Evolutionary conservation across 495 filamentous ascomycete genomes (phyloP), one percentile per base, ranked within the genome.

Genomic region (Lindgomyces ingoldianus): DNA sequence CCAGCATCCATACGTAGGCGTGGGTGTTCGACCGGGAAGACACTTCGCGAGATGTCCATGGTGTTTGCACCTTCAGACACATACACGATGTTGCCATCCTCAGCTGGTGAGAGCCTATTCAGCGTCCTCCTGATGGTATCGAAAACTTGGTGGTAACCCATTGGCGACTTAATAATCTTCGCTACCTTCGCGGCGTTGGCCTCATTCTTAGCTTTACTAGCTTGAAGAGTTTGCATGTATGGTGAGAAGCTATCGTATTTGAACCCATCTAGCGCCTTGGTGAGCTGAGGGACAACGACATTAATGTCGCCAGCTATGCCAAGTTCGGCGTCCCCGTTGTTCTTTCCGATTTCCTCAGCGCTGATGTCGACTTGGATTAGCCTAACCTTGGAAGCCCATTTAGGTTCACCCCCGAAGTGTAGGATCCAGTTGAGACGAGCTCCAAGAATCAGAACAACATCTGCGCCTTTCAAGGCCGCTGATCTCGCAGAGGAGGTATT

Each of bases 351-450:
- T 62, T 85, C 84, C 52, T 85, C 81, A 12, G 83, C 74, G 45
- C 74, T 79, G 42, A 87, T 79, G 62, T 87, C 84, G 16, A 87
- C 80, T 72, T 87, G 85, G 36, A 84, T 82, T 69, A 87, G 79
- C 58, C 78, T 78, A 2, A 77, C 85, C 2, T 62, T 67, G 18
- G 79, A 57, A 21, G 76, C 79, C 82, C 83, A 87, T 70, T 87
- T 86, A 1, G 85, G 83, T 30, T 79, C 57, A 41, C 82, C 78
- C 12, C 85, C 85, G 62, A 83, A 88, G 62, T 86, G 84, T 0
- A 88, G 73, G 49, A 88, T 87, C 85, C 85, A 87, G 62, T 87
- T 87, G 27, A 87, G 73, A 12, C 84, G 79, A 2, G 84, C 85
- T 0, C 85, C 84, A 16, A 87, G 77, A 24, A 87, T 70, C 14